These are phyloP conservation scores for Kazachstania psychrophila DNA, from an alignment of 805 yeast genomes.

Conservation along the genomic window DNA sequence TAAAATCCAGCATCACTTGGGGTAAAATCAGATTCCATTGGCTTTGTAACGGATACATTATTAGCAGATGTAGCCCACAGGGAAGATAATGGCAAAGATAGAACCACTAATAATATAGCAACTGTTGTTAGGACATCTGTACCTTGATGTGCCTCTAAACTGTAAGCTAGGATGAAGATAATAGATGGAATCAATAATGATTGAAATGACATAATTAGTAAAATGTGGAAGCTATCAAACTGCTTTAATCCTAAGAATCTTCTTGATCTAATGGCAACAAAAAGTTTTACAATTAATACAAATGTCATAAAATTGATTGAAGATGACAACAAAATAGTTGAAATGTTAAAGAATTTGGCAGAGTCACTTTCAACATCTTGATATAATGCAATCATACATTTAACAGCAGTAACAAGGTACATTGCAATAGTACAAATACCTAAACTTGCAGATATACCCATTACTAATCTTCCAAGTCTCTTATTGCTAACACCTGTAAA, in stretches of 20 bases:
- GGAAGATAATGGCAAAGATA: constrained; percentile 73
- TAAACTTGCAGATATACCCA: constrained; percentile 34
- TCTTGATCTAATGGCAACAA: constrained; percentile 61
- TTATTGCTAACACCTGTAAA: constrained; percentile 51
- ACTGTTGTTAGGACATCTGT: constrained; percentile 40
- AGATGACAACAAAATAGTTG: constrained; percentile 55
- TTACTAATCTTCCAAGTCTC: constrained; percentile 33
- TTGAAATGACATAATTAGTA: constrained; percentile 74
- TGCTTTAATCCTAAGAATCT: constrained; percentile 70
- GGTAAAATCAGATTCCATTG: constrained; percentile 23
- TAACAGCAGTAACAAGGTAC: constrained; percentile 45
- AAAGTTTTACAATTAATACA: constrained; percentile 54
- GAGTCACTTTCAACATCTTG: constrained; percentile 17
- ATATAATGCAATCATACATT: constrained; percentile 33
- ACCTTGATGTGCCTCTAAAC: constrained; percentile 26
- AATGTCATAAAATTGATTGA: constrained; percentile 57
- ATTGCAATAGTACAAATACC: constrained; percentile 50
- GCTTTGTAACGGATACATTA: constrained; percentile 36
- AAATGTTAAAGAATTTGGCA: constrained; percentile 40
- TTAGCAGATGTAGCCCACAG: constrained; percentile 79
- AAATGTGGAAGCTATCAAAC: constrained; percentile 71
- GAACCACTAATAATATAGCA: constrained; percentile 52
- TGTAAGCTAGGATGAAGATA: constrained; percentile 49
- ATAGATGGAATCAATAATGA: constrained; percentile 73
- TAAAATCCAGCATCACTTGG: constrained; percentile 15